Conservation (phyloP, 2,329 filamentous ascomycete genomes). For the Fusarium sterilihyphosum region DNA sequence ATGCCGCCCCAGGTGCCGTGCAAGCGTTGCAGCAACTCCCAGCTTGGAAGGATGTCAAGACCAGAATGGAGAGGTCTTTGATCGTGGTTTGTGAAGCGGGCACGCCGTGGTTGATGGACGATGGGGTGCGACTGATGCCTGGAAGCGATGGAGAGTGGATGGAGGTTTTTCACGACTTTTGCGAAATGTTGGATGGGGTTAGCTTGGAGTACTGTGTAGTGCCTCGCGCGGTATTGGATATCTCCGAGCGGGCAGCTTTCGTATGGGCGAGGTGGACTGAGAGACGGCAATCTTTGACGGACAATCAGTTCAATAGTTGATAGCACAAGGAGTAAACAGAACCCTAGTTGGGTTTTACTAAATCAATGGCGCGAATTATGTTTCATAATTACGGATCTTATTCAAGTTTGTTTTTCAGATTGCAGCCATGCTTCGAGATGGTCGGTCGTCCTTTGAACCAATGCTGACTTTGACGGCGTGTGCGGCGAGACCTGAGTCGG, state of each 20-base stretch:
- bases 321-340: too few relatives aligned
- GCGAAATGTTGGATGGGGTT: not conserved
- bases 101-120: slow-evolving; percentile 18
- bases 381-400: too few relatives aligned
- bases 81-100: slow-evolving; percentile 51
- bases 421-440: fast-evolving
- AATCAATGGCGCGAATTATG: fast-evolving
- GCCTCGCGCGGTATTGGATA: not conserved
- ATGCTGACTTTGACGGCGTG: fast-evolving
- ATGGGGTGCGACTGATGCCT: slow-evolving; percentile 33
- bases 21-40: slow-evolving; percentile 17
- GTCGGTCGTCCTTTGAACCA: too few relatives aligned
- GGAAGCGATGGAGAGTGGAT: slow-evolving; percentile 3
- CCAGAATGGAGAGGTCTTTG: slow-evolving; percentile 47
- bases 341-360: fast-evolving
- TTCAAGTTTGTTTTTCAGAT: too few relatives aligned
- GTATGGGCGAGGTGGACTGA: slow-evolving; percentile 1
- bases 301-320: not conserved
- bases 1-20: slow-evolving; percentile 43
- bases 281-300: not conserved
- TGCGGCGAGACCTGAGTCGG: too few relatives aligned
- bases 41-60: slow-evolving; percentile 45
- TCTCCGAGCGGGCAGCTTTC: slow-evolving; percentile 5
- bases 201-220: slow-evolving; percentile 15
- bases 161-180: slow-evolving; percentile 16